Conservation (phyloP, 768 basidiomycete species). For the Tylopilus felleus region DNA sequence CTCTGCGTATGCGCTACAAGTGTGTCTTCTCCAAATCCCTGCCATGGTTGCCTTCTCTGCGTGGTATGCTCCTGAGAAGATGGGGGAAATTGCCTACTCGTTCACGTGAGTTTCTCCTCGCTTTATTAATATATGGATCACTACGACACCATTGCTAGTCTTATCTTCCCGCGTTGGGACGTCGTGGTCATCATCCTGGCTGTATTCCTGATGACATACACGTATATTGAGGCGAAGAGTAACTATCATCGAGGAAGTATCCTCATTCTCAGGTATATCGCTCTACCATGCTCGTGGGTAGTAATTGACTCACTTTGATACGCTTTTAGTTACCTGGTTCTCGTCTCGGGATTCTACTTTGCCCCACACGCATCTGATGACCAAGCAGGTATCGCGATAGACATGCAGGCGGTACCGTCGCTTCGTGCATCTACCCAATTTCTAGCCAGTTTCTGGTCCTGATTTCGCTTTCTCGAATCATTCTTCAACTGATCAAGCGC, state of each 20-base stretch:
- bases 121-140: background rate
- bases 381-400: slow-evolving; percentile 10
- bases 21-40: slow-evolving; percentile 95
- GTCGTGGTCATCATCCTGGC: slow-evolving; percentile 91
- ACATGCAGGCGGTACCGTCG: slow-evolving; percentile 2
- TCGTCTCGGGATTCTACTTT: slow-evolving; percentile 89
- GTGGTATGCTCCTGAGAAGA: slow-evolving; percentile 82
- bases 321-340: slow-evolving; percentile 76
- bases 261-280: slow-evolving; percentile 77
- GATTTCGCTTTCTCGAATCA: background rate
- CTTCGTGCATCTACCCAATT: slow-evolving; percentile 1
- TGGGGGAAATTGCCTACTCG: slow-evolving; percentile 84
- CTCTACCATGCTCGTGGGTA: background rate
- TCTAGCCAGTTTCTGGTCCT: slow-evolving; percentile 14
- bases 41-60: slow-evolving; percentile 99
- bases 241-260: slow-evolving; percentile 98
- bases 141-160: slow-evolving; percentile 41
- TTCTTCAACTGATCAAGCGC: slow-evolving; percentile 2
- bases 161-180: slow-evolving; percentile 99
- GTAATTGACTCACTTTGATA: background rate
- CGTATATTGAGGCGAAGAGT: slow-evolving; percentile 97
- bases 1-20: slow-evolving; percentile 97
- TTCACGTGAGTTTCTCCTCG: slow-evolving; percentile 72
- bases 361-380: slow-evolving; percentile 51
- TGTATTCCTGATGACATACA: slow-evolving; percentile 97